phyloP scores from a whole-genome alignment of 306 rosid species.

The Citrullus amarus region DNA sequence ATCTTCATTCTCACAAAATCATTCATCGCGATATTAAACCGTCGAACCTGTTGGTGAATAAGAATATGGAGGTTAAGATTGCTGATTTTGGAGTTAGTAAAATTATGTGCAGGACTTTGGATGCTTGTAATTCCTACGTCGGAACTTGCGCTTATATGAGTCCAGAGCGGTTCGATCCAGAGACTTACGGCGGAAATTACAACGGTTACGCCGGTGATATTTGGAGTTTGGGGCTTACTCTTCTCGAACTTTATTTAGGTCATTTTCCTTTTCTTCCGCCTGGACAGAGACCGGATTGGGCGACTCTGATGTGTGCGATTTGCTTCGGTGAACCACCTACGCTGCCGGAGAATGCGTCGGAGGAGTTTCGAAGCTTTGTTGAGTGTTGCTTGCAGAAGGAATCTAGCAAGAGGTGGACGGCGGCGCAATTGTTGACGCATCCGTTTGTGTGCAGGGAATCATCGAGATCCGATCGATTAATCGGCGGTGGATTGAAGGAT shows the following conservation, averaged over 20 bases:
- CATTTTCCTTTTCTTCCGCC: slow-evolving; percentile 70
- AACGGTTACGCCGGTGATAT: slow-evolving; percentile 73
- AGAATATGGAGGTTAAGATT: slow-evolving; percentile 49
- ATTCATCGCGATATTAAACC: slow-evolving; percentile 88
- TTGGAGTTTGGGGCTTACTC: slow-evolving; percentile 84
- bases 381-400: slow-evolving; percentile 79
- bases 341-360: slow-evolving; percentile 45
- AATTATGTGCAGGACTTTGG: slow-evolving; percentile 53
- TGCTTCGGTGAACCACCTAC: slow-evolving; percentile 74
- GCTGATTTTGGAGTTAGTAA: slow-evolving; percentile 91
- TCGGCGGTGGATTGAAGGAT: not conserved
- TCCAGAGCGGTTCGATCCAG: slow-evolving; percentile 93
- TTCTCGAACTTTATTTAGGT: slow-evolving; percentile 80
- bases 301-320: slow-evolving; percentile 75
- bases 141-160: slow-evolving; percentile 99
- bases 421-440: slow-evolving; percentile 52
- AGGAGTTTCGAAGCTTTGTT: slow-evolving; percentile 43
- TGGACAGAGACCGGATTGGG: slow-evolving; percentile 92
- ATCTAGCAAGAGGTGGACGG: slow-evolving; percentile 62
- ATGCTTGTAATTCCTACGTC: slow-evolving; percentile 73
- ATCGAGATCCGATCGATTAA: not conserved
- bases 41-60: slow-evolving; percentile 49
- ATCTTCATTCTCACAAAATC: slow-evolving; percentile 67
- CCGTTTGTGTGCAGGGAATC: slow-evolving; percentile 41
- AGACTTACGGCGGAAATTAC: slow-evolving; percentile 58